Evolutionary conservation across 1,284 basidiomycete genomes (phyloP), one percentile per base, ranked within the genome.

Genomic region (Entoloma clypeatum): DNA sequence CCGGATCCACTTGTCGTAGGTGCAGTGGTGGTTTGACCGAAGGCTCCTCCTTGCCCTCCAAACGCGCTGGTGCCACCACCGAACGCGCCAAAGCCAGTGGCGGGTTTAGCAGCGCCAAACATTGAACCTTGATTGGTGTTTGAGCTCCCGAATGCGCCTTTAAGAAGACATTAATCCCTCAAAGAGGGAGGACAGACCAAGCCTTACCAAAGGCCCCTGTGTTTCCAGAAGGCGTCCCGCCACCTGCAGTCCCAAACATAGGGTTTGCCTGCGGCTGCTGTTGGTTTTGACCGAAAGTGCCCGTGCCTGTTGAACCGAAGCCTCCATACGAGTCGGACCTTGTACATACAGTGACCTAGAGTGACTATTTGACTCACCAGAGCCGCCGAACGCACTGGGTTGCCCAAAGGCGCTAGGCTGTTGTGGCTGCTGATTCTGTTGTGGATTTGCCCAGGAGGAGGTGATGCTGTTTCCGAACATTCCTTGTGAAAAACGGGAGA

Each of bases 211-310:
- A 87, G 45, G 74, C 56, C 18, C 53, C 64, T 3, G 65, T 54
- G 9, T 61, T 57, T 39, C 59, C 62, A 35, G 65, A 54, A 35
- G 62, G 58, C 24, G 63, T 64, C 35, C 59, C 60, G 36, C 64
- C n/a, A n/a, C n/a, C 67, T 37, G 81, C 56, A 52, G 72, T 75
- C 43, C 85, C 85, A 60, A 87, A 88, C 81, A 87, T 86, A 30
- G 87, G 81, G 51, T 90, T 89, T 2, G 76, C 72, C 56, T 80
- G 80, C 35, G 81, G 78, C 51, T 69, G 75, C 48, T 70, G 72
- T 41, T 65, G 63, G 19, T 61, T 56, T 54, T 74, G 68, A 41
- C 69, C 69, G 64, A 75, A 75, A 26, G 67, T 55, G 52, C 62
- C 52, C 18, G 62, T 50, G 23, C 54, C 51, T 32, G 53, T 42